A percentile compares a stretch with the other conserved stretches of the same genome.
Evolutionary conservation across 116 monocot genomes (phyloP).

Genomic region (Phalaenopsis hybrid): DNA sequence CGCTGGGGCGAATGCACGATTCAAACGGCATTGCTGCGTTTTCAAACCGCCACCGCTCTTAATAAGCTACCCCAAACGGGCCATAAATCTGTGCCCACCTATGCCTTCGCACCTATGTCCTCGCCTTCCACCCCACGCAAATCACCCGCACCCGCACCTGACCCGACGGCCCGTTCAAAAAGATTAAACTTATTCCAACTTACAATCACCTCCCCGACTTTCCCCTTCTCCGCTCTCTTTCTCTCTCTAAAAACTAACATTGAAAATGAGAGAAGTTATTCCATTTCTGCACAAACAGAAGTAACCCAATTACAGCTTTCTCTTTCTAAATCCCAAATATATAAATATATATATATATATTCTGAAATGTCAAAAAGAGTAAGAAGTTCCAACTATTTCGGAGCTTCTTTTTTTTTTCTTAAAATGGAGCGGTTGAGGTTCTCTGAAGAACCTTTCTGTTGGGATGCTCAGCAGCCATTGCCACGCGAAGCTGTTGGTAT

Average conservation of each 20-base stretch:
- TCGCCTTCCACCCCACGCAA: background rate
- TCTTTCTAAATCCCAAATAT: background rate
- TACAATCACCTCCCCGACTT: no score
- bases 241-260: no score
- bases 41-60: background rate
- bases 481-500: constrained; percentile 16
- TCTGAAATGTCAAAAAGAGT: background rate
- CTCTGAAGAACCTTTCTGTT: constrained; percentile 20
- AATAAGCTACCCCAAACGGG: no score
- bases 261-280: background rate
- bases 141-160: background rate
- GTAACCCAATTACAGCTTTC: constrained; percentile 5
- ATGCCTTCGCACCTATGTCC: background rate
- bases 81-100: background rate
- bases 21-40: no score
- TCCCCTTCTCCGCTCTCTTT: no score
- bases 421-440: constrained; percentile 43
- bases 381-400: background rate
- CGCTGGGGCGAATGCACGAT: no score
- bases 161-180: background rate
- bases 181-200: background rate
- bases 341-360: no score
- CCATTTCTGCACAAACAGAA: constrained; percentile 13
- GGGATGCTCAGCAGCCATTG: constrained; percentile 14
- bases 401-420: constrained; percentile 10